These are phyloP conservation scores for Suillus occidentalis DNA, from an alignment of 768 basidiomycete species.

Conservation along the genomic window DNA sequence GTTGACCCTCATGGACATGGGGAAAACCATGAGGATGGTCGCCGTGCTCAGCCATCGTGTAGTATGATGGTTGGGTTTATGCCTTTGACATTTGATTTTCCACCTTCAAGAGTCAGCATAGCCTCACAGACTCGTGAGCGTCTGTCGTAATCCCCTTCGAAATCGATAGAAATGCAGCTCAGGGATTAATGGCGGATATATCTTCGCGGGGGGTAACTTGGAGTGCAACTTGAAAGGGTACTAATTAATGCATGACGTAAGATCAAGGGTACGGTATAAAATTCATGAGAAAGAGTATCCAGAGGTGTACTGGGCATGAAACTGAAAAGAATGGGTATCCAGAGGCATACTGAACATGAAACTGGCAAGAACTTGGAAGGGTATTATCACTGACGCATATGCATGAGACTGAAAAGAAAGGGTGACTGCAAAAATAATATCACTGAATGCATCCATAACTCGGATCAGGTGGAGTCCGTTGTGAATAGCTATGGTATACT, in stretches of 20 bases:
- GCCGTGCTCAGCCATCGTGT: slow-evolving; percentile 3
- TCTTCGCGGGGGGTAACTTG: not conserved
- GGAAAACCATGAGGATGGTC: not conserved
- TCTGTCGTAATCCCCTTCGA: not conserved
- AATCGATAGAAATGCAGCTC: not conserved
- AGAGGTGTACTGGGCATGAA: not conserved
- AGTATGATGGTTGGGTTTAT: not conserved
- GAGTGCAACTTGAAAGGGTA: not conserved
- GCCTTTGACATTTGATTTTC: not conserved
- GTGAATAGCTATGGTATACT: not conserved
- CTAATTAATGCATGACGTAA: not conserved
- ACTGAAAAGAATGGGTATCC: not conserved
- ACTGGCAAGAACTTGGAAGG: not conserved
- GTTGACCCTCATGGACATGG: not conserved
- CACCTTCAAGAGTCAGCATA: not conserved
- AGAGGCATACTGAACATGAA: not conserved
- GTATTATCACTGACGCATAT: not conserved
- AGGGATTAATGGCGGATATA: not conserved
- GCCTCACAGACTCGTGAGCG: no score
- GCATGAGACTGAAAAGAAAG: not conserved
- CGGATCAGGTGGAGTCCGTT: not conserved
- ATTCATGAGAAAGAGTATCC: not conserved
- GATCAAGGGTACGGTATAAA: not conserved
- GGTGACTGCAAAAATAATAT: not conserved
- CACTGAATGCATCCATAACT: not conserved